Base-by-base conservation (phyloP, 306 rosid genomes). In the Chamaecrista fasciculata region DNA sequence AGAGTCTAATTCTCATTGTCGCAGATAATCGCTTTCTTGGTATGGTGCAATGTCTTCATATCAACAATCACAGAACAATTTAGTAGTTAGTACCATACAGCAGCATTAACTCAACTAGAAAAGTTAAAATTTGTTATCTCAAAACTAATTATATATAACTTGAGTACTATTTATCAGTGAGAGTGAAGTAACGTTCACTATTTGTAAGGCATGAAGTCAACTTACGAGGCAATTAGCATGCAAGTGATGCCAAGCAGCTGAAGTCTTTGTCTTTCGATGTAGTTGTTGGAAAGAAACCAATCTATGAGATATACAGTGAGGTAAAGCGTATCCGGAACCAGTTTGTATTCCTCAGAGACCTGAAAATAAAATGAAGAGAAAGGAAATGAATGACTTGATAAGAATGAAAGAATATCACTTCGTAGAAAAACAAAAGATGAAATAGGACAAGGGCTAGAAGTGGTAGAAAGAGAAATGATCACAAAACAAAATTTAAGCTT, bases 141-240 rank as follows among this genome's bases (percentile, higher is more conserved):
- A 29, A 2, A 2, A 55, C 2, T 24, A 33, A 74, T 1, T 16
- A 39, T 8, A 8, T 21, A 31, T 66, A 29, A 48, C 42, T 14
- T 8, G 56, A 49, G 50, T 64, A 62, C 62, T 63, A 70, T 55
- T 2, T 18, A 56, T 66, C 60, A 67, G 47, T 58, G 26, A 33
- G 36, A 33, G 42, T 18, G 18, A 52, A 39, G 33, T 37, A 62
- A 73, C 37, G 58, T 74, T 66, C 24, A 16, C 33, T 40, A 67
- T 80, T 37, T 21, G n/a, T 3, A 18, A 56, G 21, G 62, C 62
- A 58, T 58, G 21, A 18, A 6, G 78, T 67, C 50, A 60, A 78
- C 95, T 91, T 87, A 95, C 97, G 99, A 95, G 62, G 96, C 87
- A 69, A 95, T 86, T 51, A 91, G 77, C 97, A 95, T 85, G 87